Evolutionary conservation across 805 yeast genomes (phyloP).

Genomic region (Wickerhamiella slavikovae): DNA sequence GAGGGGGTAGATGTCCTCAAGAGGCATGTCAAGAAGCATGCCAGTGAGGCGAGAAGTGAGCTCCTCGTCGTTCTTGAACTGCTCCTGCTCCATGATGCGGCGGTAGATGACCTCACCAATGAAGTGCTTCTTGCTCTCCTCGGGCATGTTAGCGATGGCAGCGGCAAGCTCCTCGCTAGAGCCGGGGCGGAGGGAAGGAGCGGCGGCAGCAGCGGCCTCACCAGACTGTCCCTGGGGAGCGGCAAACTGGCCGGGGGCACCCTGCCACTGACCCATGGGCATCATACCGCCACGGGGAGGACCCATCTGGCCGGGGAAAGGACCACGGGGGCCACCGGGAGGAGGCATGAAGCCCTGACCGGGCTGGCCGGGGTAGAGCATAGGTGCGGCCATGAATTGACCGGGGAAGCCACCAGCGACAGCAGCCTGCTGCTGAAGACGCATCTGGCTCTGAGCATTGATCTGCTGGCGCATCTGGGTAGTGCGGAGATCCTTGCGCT

Average conservation of each 20-base stretch:
- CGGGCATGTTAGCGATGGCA: conserved; percentile 38
- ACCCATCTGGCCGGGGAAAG: conserved; percentile 20
- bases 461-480: conserved; percentile 93
- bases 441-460: conserved; percentile 94
- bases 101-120: conserved; percentile 87
- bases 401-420: conserved; percentile 68
- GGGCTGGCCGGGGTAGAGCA: conserved; percentile 56
- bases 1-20: conserved; percentile 70
- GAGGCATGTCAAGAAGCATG: conserved; percentile 92
- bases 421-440: conserved; percentile 84
- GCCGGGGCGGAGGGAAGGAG: conserved; percentile 12
- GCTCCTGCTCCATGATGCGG: conserved; percentile 62
- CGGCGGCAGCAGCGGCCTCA: conserved; percentile 9
- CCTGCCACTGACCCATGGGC: conserved; percentile 21
- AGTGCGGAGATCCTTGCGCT: conserved; percentile 95
- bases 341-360: conserved; percentile 77
- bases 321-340: conserved; percentile 41
- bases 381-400: conserved; percentile 57
- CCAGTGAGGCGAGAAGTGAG: conserved; percentile 98
- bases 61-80: conserved; percentile 72
- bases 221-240: conserved; percentile 12
- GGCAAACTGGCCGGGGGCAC: conserved; percentile 15
- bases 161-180: conserved; percentile 34
- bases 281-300: conserved; percentile 17
- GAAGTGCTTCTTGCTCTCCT: conserved; percentile 47